phyloP scores from a whole-genome alignment of 2,329 filamentous ascomycete genomes.

The Aspergillus thermomutatus region DNA sequence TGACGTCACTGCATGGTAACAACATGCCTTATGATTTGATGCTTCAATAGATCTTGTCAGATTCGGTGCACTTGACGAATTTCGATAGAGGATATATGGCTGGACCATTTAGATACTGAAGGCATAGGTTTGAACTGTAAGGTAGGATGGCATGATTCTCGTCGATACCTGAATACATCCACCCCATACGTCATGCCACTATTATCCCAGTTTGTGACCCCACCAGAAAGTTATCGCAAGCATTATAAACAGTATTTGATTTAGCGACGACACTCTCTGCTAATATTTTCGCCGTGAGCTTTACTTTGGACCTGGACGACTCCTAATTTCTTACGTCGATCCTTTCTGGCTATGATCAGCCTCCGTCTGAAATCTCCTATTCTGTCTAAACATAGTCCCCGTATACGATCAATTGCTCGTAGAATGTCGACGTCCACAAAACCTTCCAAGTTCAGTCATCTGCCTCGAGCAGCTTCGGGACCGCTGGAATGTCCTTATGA shows the following conservation, averaged over 20 bases:
- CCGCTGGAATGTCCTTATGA: slow-evolving; percentile 29
- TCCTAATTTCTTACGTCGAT: background rate
- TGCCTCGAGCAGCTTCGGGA: slow-evolving; percentile 29
- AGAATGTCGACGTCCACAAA: slow-evolving; percentile 12
- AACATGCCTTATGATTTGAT: too few relatives aligned
- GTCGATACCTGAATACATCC: background rate
- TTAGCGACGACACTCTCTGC: background rate
- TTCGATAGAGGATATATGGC: background rate
- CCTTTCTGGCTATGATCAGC: background rate
- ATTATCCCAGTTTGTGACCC: background rate
- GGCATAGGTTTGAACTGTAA: background rate
- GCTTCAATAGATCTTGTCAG: background rate
- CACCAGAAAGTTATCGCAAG: background rate
- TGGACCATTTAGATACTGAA: background rate
- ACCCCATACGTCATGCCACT: background rate
- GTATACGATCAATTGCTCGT: background rate
- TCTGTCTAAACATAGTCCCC: background rate
- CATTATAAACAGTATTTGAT: background rate
- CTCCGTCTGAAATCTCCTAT: background rate
- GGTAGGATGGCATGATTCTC: background rate
- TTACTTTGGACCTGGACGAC: background rate
- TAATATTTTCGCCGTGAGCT: background rate
- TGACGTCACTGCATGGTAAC: background rate
- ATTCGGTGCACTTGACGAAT: background rate
- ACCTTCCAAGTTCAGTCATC: slow-evolving; percentile 25